These are phyloP conservation scores for Yueomyces sp. DNA, from an alignment of 1,139 yeast genomes.

Conservation along the genomic window DNA sequence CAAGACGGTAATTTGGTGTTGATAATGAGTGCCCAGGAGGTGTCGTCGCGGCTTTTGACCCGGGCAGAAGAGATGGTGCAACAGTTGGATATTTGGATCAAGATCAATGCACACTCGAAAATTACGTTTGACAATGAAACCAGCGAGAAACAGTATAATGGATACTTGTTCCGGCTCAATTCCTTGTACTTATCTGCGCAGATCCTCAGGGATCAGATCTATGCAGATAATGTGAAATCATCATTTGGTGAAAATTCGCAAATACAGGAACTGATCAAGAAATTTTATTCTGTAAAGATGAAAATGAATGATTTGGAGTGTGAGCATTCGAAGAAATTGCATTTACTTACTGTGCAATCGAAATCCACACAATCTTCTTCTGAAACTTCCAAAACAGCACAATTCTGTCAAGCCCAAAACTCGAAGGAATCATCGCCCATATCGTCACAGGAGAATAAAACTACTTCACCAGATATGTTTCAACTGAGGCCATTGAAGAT, in stretches of 20 bases:
- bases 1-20: too few relatives aligned
- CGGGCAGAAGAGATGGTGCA: conserved; percentile 20
- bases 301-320: conserved; percentile 12
- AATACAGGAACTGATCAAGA: conserved; percentile 14
- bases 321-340: too few relatives aligned
- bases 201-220: conserved; percentile 11
- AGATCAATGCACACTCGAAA: conserved; percentile 9
- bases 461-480: not conserved
- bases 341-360: too few relatives aligned
- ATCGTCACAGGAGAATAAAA: not conserved
- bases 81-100: conserved; percentile 19
- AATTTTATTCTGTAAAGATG: conserved; percentile 16
- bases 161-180: conserved; percentile 17
- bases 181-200: conserved; percentile 18
- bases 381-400: not conserved
- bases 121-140: not conserved
- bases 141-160: conserved; percentile 9
- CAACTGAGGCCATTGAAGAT: not conserved
- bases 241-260: conserved; percentile 1
- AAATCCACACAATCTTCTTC: too few relatives aligned
- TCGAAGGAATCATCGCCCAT: not conserved
- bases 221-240: conserved; percentile 3
- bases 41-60: conserved; percentile 6
- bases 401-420: not conserved
- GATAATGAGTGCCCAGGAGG: too few relatives aligned